Evolutionary conservation across 768 basidiomycete species (phyloP), one percentile per base, ranked within the genome.

Genomic region (Tricholoma saponaceum): DNA sequence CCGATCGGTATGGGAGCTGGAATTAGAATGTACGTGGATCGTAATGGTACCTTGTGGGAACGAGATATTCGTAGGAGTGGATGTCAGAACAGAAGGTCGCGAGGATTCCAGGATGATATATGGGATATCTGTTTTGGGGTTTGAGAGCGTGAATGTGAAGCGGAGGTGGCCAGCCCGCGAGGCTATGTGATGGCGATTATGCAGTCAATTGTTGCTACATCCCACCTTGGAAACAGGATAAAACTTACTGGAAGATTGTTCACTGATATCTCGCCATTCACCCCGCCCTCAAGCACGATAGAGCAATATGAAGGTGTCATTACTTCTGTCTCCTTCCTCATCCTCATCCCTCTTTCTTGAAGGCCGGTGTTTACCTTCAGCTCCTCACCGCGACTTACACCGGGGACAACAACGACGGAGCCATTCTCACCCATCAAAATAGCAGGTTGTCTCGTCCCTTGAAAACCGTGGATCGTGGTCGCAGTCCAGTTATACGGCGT

Each of bases 341-440:
- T 82, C 0, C 57, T 59, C 70, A 89, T 73, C 0, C 84, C 85
- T 7, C 88, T 77, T 44, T 81, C 70, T 43, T 84, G 83, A 58
- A 90, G 87, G 4, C 74, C 74, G 8, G 78, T 72, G 41, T 77
- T 76, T 1, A 90, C 73, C 8, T 64, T 22, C 22, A 52, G 1
- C 70, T 50, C 72, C 75, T 50, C 53, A 1, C 26, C 52, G 18
- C 33, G 46, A 0, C 74, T 70, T 4, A 76, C 70, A 6, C 88
- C 87, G 10, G 89, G 86, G 25, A 79, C 76, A 23, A 90, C 74
- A 5, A 80, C 75, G 2, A 85, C 80, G 50, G 82, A 80, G 0
- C 81, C 89, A 60, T 83, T 88, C 63, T 89, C 88, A 2, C 87
- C 90, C 90, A 93, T 92, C 90, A 90, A 92, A 39, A 93, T 92